Evolutionary conservation across 305 asterid genomes (phyloP).

Genomic region (Fraxinus angustifolia): DNA sequence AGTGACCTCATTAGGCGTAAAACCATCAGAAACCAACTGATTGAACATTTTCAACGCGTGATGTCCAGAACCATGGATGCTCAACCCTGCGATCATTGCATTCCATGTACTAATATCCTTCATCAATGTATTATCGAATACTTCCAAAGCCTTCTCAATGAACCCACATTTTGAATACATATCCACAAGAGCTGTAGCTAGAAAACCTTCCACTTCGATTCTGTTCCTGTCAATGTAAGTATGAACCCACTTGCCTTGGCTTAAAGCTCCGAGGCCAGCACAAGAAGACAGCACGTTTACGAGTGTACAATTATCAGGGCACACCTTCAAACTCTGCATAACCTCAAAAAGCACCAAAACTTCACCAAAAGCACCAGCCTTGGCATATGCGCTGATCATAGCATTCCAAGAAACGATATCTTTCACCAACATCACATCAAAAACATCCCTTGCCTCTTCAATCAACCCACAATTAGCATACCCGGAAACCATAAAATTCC

Average conservation of each 20-base stretch:
- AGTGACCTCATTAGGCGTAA: slow-evolving; percentile 36
- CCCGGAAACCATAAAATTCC: slow-evolving; percentile 42
- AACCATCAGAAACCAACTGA: slow-evolving; percentile 26
- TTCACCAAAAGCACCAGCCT: slow-evolving; percentile 24
- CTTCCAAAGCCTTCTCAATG: slow-evolving; percentile 32
- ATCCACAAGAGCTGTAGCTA: slow-evolving; percentile 42
- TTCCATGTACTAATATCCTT: slow-evolving; percentile 44
- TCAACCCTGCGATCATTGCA: slow-evolving; percentile 40
- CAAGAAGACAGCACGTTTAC: slow-evolving; percentile 40
- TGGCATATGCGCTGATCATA: slow-evolving; percentile 36
- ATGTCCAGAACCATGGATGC: slow-evolving; percentile 37
- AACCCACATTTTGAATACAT: slow-evolving; percentile 46
- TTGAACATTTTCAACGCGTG: slow-evolving; percentile 29
- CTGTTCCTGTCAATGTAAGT: slow-evolving; percentile 24
- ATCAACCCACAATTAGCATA: slow-evolving; percentile 32
- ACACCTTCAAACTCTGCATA: slow-evolving; percentile 28
- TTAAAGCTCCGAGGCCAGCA: slow-evolving; percentile 34
- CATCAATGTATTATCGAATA: slow-evolving; percentile 23
- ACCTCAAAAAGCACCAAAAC: slow-evolving; percentile 31
- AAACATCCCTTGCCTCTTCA: slow-evolving; percentile 35
- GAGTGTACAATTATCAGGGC: slow-evolving; percentile 36
- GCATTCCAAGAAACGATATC: slow-evolving; percentile 45
- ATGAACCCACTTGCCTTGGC: slow-evolving; percentile 39
- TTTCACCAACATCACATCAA: slow-evolving; percentile 32
- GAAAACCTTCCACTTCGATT: slow-evolving; percentile 27